These are phyloP conservation scores for Pelargonium australe DNA, from an alignment of 441 rosid genomes.

Conservation along the genomic window DNA sequence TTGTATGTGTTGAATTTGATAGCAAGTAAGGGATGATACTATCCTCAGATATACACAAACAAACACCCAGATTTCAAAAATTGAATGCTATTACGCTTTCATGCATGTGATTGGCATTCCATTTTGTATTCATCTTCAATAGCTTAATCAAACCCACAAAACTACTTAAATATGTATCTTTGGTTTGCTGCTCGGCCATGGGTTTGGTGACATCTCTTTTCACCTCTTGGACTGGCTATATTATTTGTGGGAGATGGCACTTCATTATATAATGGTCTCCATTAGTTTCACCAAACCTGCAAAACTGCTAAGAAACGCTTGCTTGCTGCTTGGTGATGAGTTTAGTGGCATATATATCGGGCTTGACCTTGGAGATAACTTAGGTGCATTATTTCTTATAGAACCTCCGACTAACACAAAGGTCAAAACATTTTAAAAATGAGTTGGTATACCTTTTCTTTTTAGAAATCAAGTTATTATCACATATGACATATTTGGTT, in stretches of 20 bases:
- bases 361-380: background rate
- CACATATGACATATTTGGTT: background rate
- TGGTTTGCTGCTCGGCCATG: background rate
- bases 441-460: background rate
- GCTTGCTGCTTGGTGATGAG: background rate
- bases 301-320: background rate
- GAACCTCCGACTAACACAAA: background rate
- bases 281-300: background rate
- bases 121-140: background rate
- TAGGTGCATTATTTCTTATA: background rate
- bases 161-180: background rate
- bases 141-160: background rate
- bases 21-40: background rate
- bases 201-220: background rate
- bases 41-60: too few species aligned
- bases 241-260: background rate
- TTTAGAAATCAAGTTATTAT: background rate
- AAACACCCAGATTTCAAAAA: background rate
- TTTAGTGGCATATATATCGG: background rate
- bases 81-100: background rate
- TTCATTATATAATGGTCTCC: background rate
- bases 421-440: background rate
- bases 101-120: background rate
- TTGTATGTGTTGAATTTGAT: background rate
- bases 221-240: background rate